Base-by-base conservation (phyloP, 208 protist genomes). In the Sergeia podlipaevii region DNA sequence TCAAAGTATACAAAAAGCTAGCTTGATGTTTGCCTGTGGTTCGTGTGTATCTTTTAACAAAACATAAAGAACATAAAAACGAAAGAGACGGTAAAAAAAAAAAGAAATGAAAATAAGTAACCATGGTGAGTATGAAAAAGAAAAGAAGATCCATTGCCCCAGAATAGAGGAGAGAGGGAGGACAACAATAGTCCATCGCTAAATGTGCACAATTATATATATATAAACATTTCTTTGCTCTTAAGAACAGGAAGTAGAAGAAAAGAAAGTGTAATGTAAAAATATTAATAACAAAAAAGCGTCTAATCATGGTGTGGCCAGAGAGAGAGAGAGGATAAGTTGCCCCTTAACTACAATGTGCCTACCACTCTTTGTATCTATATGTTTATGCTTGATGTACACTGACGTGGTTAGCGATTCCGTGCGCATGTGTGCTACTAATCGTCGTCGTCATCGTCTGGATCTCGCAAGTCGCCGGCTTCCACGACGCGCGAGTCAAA, bases 401-500 rank as follows among this genome's bases (percentile, higher is more conserved):
- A 38, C n/a, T n/a, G n/a, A n/a, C 11, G 33, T 15, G 33, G 33
- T 15, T 10, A 38, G 11, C 10, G 15, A 10, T 10, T 38, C 33
- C 33, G 10, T 38, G 11, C 15, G 10, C 8, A 48, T 7, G 5
- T 27, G 24, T 27, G 3, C 23, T 29, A 21, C 17, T 5, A 8
- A n/a, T 65, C 41, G 0, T 77, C 85, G 13, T 81, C 79, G 60
- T 90, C 84, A 39, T 90, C 77, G 56, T 93, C 86, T 0, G 86
- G 86, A 46, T 93, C 86, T n/a, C 86, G 81, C 29, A 93, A 49
- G 48, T 93, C 86, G 2, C 65, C 77, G 3, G 66, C 65, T 24
- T 85, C 74, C 24, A 93, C 86, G 2, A 91, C 72, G 41, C 74
- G 65, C 13, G 86, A 93, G 49, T 93, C 86, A 60, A 93, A 93